phyloP scores from a whole-genome alignment of 2,329 filamentous ascomycete species.

The Hypoxylon sp. region DNA sequence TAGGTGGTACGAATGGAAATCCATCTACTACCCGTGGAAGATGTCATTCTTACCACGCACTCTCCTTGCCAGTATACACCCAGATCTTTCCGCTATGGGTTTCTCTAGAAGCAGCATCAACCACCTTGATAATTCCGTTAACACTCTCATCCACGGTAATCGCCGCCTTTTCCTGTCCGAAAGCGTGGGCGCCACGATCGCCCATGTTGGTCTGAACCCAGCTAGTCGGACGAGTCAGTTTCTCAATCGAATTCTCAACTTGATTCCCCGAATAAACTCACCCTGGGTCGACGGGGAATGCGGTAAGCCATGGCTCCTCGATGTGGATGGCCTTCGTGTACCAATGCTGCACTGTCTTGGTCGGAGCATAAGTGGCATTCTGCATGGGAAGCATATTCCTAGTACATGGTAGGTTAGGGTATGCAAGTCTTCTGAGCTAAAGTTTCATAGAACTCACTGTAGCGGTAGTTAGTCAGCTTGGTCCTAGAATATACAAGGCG shows the following conservation, averaged over 20 bases:
- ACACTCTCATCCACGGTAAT: slow-evolving; percentile 49
- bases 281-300: slow-evolving; percentile 46
- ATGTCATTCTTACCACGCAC: slow-evolving; percentile 13
- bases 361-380: slow-evolving; percentile 52
- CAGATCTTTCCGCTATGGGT: slow-evolving; percentile 18
- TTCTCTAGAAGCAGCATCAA: slow-evolving; percentile 14
- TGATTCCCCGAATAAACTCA: slow-evolving; percentile 29
- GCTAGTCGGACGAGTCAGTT: slow-evolving; percentile 21
- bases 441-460: neutral
- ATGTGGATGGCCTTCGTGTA: slow-evolving; percentile 42
- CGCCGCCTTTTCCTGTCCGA: slow-evolving; percentile 47
- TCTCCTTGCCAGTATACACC: slow-evolving; percentile 6
- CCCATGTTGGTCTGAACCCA: slow-evolving; percentile 54
- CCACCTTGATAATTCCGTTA: slow-evolving; percentile 42
- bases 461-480: neutral
- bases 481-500: neutral
- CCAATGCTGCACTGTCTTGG: slow-evolving; percentile 50
- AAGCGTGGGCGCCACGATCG: slow-evolving; percentile 45
- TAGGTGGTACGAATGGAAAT: no score
- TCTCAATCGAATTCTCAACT: no score
- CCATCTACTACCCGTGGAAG: no score
- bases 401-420: no score
- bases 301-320: slow-evolving; percentile 44
- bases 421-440: no score
- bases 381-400: slow-evolving; percentile 36